Percentiles rank a stretch among this genome's conserved stretches.
These are phyloP conservation scores for Puccinia hordei DNA, from an alignment of 1,284 basidiomycete species.

Conservation along the genomic window DNA sequence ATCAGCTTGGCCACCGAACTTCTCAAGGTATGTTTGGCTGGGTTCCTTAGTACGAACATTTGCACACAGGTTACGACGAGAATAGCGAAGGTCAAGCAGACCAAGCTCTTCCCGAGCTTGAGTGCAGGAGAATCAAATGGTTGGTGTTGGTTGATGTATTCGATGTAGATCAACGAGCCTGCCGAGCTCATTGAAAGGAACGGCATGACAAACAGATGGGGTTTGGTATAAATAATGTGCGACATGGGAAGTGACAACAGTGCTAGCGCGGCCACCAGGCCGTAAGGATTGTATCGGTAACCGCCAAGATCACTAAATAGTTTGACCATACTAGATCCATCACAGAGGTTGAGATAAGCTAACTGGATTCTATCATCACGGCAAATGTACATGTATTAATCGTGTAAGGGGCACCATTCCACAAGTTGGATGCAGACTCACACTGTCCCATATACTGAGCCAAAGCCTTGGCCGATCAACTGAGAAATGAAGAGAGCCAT, in stretches of 20 bases:
- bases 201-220: conserved; percentile 55
- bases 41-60: conserved; percentile 59
- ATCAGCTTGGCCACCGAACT: conserved; percentile 57
- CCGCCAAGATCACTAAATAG: conserved; percentile 60
- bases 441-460: conserved; percentile 51
- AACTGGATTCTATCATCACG: neutral
- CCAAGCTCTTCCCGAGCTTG: conserved; percentile 56
- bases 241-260: conserved; percentile 56
- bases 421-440: conserved; percentile 27
- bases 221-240: conserved; percentile 58
- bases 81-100: conserved; percentile 59
- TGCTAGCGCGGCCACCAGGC: conserved; percentile 53
- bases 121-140: conserved; percentile 57
- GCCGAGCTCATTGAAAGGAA: conserved; percentile 58
- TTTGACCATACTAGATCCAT: conserved; percentile 51
- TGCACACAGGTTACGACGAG: conserved; percentile 58
- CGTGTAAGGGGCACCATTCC: neutral
- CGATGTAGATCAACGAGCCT: conserved; percentile 57
- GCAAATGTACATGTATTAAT: neutral
- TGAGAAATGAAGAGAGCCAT: conserved; percentile 59
- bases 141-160: conserved; percentile 56
- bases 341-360: neutral
- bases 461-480: conserved; percentile 56
- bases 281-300: conserved; percentile 59
- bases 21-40: conserved; percentile 59